Evolutionary conservation across 1,284 basidiomycete species (phyloP), one percentile per base, ranked within the genome.

Genomic region (Clitocybe nebularis): DNA sequence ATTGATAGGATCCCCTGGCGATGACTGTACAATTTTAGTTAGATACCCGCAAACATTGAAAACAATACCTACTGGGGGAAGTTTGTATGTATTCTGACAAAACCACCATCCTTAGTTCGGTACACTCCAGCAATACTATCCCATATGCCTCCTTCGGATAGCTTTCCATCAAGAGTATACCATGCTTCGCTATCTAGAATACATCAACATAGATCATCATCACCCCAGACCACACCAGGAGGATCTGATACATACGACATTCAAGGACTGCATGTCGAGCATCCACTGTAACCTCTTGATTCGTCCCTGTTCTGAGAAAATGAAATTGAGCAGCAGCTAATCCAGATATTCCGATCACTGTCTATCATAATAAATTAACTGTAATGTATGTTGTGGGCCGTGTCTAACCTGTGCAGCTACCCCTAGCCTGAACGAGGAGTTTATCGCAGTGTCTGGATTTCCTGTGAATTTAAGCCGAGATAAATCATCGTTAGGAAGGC

Each of bases 51-150:
- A 29, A 21, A 26, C 10, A n/a, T 33, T 41, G 4, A 21, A 20
- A 14, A 41, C 13, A 10, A 36, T 13, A 55, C 71, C 48, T 57
- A 80, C 77, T 82, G 79, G 24, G 79, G 74, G 52, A 82, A 83
- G 49, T 81, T 82, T 16, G 79, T 80, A 52, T 82, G 80, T 13
- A 81, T 69, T 19, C 79, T 67, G 9, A 81, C 72, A 50, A 64
- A 73, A 37, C 65, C 62, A 36, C 63, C 50, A 41, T 75, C 74
- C 45, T 71, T 73, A 3, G 79, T 80, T 38, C 60, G 53, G 54
- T 81, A 82, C 0, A 77, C 45, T 0, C 79, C 80, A 1, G 75
- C 73, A 4, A 82, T 63, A 1, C 58, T 51, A 45, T 82, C 79
- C 66, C 74, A 81, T 0, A 71, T 22, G 0, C 55, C 53, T 5